Conservation (phyloP, 2,329 filamentous ascomycete genomes). For the Xylaria sp. region DNA sequence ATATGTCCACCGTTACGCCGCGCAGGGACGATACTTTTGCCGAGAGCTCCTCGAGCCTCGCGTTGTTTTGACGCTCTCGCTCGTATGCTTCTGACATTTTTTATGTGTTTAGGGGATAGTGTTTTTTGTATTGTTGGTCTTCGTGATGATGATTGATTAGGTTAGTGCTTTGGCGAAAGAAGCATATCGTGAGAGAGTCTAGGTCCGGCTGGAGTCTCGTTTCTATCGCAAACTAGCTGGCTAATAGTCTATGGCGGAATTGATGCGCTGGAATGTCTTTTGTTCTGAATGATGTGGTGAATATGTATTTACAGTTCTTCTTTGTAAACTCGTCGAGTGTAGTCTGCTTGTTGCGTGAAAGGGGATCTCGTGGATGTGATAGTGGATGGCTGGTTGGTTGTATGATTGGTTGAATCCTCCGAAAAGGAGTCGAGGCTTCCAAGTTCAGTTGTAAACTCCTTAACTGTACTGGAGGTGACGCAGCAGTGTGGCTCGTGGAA, state of each 20-base stretch:
- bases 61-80: slow-evolving; percentile 91
- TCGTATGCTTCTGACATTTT: slow-evolving; percentile 81
- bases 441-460: not conserved
- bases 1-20: slow-evolving; percentile 96
- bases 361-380: slow-evolving; percentile 8
- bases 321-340: slow-evolving; percentile 9
- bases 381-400: slow-evolving; percentile 12
- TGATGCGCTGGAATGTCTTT: not conserved
- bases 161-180: slow-evolving; percentile 5
- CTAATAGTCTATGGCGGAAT: not conserved
- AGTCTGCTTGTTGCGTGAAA: slow-evolving; percentile 10
- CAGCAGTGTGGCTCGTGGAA: slow-evolving; percentile 45
- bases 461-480: slow-evolving; percentile 39
- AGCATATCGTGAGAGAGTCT: not conserved
- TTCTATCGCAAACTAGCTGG: slow-evolving; percentile 4
- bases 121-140: not conserved
- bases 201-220: not conserved
- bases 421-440: slow-evolving; percentile 31
- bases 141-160: not conserved
- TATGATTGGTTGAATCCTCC: slow-evolving; percentile 18
- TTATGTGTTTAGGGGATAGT: not conserved
- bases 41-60: slow-evolving; percentile 89
- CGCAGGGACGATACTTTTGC: slow-evolving; percentile 92
- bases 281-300: not conserved
- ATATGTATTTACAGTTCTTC: not conserved